phyloP scores from a whole-genome alignment of 2,329 filamentous ascomycete species.

The Nigrospora oryzae region DNA sequence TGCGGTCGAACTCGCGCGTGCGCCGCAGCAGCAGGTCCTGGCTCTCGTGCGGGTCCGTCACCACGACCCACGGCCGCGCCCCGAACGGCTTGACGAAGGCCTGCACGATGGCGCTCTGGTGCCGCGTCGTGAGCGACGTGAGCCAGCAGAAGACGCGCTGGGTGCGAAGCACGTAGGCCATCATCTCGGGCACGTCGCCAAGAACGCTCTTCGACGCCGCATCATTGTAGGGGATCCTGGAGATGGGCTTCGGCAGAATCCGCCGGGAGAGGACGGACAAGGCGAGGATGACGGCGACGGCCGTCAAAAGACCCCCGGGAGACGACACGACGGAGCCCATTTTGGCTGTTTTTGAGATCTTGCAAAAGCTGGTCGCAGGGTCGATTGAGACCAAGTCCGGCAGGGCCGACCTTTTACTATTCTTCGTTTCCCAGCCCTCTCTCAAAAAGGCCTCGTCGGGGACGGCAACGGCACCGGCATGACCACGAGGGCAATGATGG shows the following conservation, averaged over 20 bases:
- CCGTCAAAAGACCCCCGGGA: not conserved
- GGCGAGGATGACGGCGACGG: not conserved
- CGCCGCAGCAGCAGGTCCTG: slow-evolving; percentile 35
- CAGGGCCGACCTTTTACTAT: too few species aligned
- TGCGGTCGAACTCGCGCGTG: slow-evolving; percentile 34
- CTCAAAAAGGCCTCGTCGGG: too few species aligned
- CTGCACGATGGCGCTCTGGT: slow-evolving; percentile 34
- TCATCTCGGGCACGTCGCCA: slow-evolving; percentile 33
- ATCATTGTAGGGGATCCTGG: slow-evolving; percentile 35
- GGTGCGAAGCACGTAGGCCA: slow-evolving; percentile 23
- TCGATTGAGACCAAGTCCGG: too few species aligned
- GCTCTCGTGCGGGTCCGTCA: slow-evolving; percentile 31
- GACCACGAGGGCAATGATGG: too few species aligned
- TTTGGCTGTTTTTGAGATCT: not conserved
- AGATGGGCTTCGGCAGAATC: slow-evolving; percentile 31
- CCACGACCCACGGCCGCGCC: slow-evolving; percentile 29
- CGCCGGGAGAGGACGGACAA: slow-evolving; percentile 8
- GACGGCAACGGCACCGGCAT: too few species aligned
- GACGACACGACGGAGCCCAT: slow-evolving; percentile 1
- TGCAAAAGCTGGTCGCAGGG: too few species aligned
- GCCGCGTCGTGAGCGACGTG: slow-evolving; percentile 19
- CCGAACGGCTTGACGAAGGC: slow-evolving; percentile 34
- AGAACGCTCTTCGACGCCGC: slow-evolving; percentile 23
- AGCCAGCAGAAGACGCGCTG: slow-evolving; percentile 15
- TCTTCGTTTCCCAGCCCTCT: too few species aligned